Percentiles rank a stretch among this genome's conserved stretches.
Conservation (phyloP, 2,329 filamentous ascomycete species). For the Apiospora phragmitis region DNA sequence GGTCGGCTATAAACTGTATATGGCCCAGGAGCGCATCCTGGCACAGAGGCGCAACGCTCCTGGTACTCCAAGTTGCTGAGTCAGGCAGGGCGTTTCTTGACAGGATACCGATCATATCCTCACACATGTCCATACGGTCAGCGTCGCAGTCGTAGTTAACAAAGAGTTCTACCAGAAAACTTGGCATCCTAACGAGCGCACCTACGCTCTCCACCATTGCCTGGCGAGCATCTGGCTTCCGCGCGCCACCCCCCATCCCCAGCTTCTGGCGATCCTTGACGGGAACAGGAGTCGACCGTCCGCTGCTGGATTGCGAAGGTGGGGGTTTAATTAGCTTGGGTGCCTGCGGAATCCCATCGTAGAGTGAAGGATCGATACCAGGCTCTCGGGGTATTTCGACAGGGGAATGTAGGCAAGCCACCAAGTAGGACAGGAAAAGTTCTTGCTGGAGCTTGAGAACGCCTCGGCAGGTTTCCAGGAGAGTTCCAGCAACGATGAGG, state of each 20-base stretch:
- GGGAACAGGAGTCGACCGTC: slow-evolving; percentile 84
- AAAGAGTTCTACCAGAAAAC: slow-evolving; percentile 92
- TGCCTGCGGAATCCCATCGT: slow-evolving; percentile 88
- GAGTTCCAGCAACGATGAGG: slow-evolving; percentile 84
- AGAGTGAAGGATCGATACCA: slow-evolving; percentile 87
- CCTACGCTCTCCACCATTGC: slow-evolving; percentile 98
- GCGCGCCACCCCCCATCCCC: slow-evolving; percentile 85
- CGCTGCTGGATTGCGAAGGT: slow-evolving; percentile 73
- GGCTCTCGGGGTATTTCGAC: slow-evolving; percentile 90
- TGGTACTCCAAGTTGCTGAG: slow-evolving; percentile 98
- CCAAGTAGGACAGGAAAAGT: slow-evolving; percentile 89
- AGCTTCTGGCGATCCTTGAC: slow-evolving; percentile 91
- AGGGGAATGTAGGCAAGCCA: slow-evolving; percentile 90
- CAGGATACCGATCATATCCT: slow-evolving; percentile 90
- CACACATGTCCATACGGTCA: slow-evolving; percentile 86
- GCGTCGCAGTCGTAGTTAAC: slow-evolving; percentile 98
- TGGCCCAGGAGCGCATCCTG: slow-evolving; percentile 89
- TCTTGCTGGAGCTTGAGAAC: slow-evolving; percentile 96
- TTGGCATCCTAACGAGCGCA: slow-evolving; percentile 87
- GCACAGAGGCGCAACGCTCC: slow-evolving; percentile 93
- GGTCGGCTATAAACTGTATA: slow-evolving; percentile 87
- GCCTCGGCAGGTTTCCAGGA: slow-evolving; percentile 85
- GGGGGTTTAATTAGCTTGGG: slow-evolving; percentile 82
- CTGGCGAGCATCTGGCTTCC: slow-evolving; percentile 93
- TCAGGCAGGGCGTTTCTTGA: slow-evolving; percentile 95